phyloP scores from a whole-genome alignment of 2,329 filamentous ascomycete genomes.

The Pestalotiopsis sp. region DNA sequence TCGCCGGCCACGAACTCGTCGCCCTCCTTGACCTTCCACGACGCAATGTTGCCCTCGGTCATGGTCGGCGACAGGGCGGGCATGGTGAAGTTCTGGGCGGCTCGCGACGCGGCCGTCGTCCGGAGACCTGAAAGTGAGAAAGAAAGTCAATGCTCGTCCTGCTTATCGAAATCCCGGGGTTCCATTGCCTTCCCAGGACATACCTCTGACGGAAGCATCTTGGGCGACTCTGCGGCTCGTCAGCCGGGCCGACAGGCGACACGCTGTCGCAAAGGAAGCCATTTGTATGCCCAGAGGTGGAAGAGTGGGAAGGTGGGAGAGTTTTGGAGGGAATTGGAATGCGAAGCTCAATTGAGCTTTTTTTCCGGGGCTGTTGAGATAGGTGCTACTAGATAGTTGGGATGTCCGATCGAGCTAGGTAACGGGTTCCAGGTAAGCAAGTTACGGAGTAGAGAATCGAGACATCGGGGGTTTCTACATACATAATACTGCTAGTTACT shows the following conservation, averaged over 20 bases:
- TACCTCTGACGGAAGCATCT: constrained; percentile 62
- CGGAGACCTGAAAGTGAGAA: constrained; percentile 57
- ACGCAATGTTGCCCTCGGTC: constrained; percentile 88
- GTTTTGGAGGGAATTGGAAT: constrained; percentile 26
- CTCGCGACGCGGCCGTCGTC: constrained; percentile 64
- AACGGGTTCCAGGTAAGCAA: not conserved
- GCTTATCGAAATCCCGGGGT: not conserved
- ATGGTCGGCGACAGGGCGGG: constrained; percentile 89
- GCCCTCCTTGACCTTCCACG: constrained; percentile 86
- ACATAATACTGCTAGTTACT: not conserved
- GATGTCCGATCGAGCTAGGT: not conserved
- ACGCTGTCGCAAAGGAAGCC: constrained; percentile 68
- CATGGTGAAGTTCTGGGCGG: constrained; percentile 88
- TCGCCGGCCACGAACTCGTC: constrained; percentile 82
- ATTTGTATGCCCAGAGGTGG: constrained; percentile 43
- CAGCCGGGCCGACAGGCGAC: constrained; percentile 65
- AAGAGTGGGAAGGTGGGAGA: constrained; percentile 4
- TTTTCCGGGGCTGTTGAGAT: constrained; percentile 13
- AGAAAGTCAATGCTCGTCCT: not conserved
- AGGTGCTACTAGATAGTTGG: not conserved
- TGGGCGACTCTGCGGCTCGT: constrained; percentile 55
- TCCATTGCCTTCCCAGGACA: constrained; percentile 17
- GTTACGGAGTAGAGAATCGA: not conserved
- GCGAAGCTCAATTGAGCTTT: constrained; percentile 32
- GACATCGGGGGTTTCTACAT: not conserved